A percentile compares a stretch with the other conserved stretches of the same genome.
Evolutionary conservation across 345 rosid species (phyloP).

Genomic region (Rhizophora mangle): DNA sequence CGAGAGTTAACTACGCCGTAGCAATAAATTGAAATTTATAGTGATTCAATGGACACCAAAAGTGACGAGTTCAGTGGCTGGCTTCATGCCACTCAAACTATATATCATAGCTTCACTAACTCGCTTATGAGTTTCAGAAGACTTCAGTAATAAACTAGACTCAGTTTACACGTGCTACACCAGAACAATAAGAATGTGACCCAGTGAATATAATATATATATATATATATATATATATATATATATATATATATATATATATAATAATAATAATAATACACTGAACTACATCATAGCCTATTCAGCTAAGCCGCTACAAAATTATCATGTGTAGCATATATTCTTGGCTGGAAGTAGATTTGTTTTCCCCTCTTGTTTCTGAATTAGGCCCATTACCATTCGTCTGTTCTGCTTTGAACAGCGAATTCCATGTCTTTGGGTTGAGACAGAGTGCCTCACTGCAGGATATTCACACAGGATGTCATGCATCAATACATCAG

Average conservation of each 20-base stretch:
- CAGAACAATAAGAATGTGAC: too few species aligned
- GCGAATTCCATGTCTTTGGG: neutral
- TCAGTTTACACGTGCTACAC: too few species aligned
- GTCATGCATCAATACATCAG: slow-evolving; percentile 22
- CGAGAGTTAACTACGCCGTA: too few species aligned
- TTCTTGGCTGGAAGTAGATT: neutral
- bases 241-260: neutral
- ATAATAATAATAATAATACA: slow-evolving; percentile 11
- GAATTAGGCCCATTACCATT: slow-evolving; percentile 1
- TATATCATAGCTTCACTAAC: too few species aligned
- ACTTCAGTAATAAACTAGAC: too few species aligned
- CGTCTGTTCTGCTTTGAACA: slow-evolving; percentile 1
- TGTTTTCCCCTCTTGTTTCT: slow-evolving; percentile 13
- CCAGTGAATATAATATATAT: neutral
- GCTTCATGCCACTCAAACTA: too few species aligned
- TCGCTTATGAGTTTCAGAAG: too few species aligned
- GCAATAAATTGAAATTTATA: too few species aligned
- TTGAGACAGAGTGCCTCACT: neutral
- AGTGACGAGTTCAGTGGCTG: too few species aligned
- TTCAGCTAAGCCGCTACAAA: slow-evolving; percentile 14
- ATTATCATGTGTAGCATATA: slow-evolving; percentile 8
- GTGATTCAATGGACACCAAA: too few species aligned
- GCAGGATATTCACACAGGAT: slow-evolving; percentile 5
- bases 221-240: neutral
- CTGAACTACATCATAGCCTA: slow-evolving; percentile 2